Evolutionary conservation across 1,284 basidiomycete genomes (phyloP).

Genomic region (Papiliotrema flavescens): DNA sequence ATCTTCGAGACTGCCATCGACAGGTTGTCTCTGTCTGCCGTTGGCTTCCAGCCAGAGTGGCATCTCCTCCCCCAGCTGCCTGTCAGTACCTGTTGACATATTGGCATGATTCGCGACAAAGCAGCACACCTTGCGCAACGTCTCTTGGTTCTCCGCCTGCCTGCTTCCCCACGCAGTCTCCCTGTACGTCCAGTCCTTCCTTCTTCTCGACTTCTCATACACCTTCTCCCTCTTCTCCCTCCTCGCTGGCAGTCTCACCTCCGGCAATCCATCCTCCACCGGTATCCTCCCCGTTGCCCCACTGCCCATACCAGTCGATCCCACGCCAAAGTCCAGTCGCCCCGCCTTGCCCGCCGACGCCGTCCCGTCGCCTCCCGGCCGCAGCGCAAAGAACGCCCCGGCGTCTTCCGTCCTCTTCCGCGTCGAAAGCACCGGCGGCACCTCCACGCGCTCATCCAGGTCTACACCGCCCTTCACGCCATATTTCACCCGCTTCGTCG

Average conservation of each 20-base stretch:
- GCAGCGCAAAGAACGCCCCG: conserved; percentile 37
- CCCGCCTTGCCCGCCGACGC: not conserved
- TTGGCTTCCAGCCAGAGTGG: conserved; percentile 11
- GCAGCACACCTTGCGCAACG: conserved; percentile 12
- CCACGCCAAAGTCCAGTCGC: not conserved
- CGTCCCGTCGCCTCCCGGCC: conserved; percentile 19
- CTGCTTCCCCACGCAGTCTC: conserved; percentile 24
- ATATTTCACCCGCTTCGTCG: conserved; percentile 26
- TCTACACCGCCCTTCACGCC: conserved; percentile 14
- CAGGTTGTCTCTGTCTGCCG: not conserved
- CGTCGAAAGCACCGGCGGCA: not conserved
- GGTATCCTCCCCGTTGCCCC: not conserved
- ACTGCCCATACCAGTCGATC: not conserved
- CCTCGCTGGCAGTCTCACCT: conserved; percentile 2
- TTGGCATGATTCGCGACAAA: not conserved
- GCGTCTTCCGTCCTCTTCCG: conserved; percentile 15
- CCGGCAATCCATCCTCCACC: conserved; percentile 6
- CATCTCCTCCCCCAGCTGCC: conserved; percentile 9
- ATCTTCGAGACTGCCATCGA: not conserved
- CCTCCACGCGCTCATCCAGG: conserved; percentile 6
- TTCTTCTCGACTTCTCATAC: conserved; percentile 8
- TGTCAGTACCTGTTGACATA: not conserved
- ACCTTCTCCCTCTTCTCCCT: conserved; percentile 5
- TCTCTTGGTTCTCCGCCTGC: not conserved
- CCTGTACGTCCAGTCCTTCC: conserved; percentile 34